These are phyloP conservation scores for Aspergillus carbonarius DNA, from an alignment of 2,329 filamentous ascomycete genomes.

Conservation along the genomic window DNA sequence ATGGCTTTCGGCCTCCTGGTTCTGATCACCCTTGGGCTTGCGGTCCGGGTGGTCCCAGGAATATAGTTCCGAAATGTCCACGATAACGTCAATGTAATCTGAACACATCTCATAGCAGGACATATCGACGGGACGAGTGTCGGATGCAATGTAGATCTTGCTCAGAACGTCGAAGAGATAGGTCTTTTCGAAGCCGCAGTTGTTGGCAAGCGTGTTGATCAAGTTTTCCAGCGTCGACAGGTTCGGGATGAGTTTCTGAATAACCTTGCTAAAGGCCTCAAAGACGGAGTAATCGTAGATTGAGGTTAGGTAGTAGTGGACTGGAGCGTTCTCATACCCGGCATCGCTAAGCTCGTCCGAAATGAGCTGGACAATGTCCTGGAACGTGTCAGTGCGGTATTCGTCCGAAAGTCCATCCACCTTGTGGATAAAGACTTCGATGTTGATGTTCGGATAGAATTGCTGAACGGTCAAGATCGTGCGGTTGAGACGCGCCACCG, in stretches of 20 bases:
- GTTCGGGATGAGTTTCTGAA: slow-evolving; percentile 94
- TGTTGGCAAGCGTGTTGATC: slow-evolving; percentile 89
- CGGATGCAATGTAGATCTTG: slow-evolving; percentile 98
- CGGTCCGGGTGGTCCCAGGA: slow-evolving; percentile 62
- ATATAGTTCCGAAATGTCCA: slow-evolving; percentile 94
- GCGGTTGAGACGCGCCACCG: slow-evolving; percentile 79
- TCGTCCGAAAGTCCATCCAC: slow-evolving; percentile 97
- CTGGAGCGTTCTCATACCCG: slow-evolving; percentile 87
- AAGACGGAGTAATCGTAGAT: slow-evolving; percentile 99
- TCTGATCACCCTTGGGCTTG: slow-evolving; percentile 44
- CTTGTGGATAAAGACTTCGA: slow-evolving; percentile 99
- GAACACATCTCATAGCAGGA: slow-evolving; percentile 97
- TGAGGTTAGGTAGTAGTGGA: slow-evolving; percentile 93
- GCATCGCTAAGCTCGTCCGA: slow-evolving; percentile 93
- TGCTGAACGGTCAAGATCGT: slow-evolving; percentile 88
- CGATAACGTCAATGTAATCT: slow-evolving; percentile 97
- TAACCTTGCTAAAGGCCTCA: slow-evolving; percentile 96
- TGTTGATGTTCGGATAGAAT: slow-evolving; percentile 87
- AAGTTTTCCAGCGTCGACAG: slow-evolving; percentile 89
- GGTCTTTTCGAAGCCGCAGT: slow-evolving; percentile 94
- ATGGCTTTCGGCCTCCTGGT: slow-evolving; percentile 60
- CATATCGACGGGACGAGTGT: slow-evolving; percentile 90
- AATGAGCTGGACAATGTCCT: slow-evolving; percentile 93
- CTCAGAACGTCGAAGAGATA: slow-evolving; percentile 97
- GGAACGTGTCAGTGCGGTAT: slow-evolving; percentile 92